Conservation (phyloP, 2,329 filamentous ascomycete species). For the Thelonectria blattea region DNA sequence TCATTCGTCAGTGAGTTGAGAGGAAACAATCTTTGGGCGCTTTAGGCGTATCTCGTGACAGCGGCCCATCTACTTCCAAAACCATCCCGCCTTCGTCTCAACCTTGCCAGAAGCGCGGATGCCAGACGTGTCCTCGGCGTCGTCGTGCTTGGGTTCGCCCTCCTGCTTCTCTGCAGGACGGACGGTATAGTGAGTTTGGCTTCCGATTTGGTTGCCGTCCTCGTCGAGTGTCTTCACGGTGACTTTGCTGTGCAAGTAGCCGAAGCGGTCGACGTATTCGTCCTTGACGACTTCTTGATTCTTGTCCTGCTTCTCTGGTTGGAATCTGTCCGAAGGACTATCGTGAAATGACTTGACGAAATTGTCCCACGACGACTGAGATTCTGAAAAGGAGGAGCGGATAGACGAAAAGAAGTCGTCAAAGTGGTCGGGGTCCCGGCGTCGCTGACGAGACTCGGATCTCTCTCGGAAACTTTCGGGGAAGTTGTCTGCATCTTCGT, state of each 20-base stretch:
- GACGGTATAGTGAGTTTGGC: conserved; percentile 44
- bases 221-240: conserved; percentile 49
- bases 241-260: conserved; percentile 50
- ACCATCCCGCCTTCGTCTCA: conserved; percentile 46
- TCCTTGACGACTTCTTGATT: conserved; percentile 46
- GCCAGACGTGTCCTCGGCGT: conserved; percentile 26
- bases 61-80: conserved; percentile 45
- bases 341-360: conserved; percentile 47
- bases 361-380: conserved; percentile 48
- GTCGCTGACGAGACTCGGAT: conserved; percentile 6
- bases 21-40: neutral
- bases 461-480: conserved; percentile 15
- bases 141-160: conserved; percentile 14
- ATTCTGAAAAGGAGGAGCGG: conserved; percentile 45
- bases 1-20: conserved; percentile 27
- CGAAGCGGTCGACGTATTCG: conserved; percentile 51
- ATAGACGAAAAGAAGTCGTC: conserved; percentile 51
- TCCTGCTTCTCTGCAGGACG: conserved; percentile 38
- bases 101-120: conserved; percentile 23
- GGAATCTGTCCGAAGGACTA: conserved; percentile 17
- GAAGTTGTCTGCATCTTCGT: conserved; percentile 22
- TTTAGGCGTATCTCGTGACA: neutral
- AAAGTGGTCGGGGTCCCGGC: conserved; percentile 42
- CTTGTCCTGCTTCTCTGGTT: conserved; percentile 27
- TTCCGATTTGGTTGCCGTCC: conserved; percentile 50